phyloP scores from a whole-genome alignment of 176 grass and related monocot genomes.

The Cymbopogon citratus region DNA sequence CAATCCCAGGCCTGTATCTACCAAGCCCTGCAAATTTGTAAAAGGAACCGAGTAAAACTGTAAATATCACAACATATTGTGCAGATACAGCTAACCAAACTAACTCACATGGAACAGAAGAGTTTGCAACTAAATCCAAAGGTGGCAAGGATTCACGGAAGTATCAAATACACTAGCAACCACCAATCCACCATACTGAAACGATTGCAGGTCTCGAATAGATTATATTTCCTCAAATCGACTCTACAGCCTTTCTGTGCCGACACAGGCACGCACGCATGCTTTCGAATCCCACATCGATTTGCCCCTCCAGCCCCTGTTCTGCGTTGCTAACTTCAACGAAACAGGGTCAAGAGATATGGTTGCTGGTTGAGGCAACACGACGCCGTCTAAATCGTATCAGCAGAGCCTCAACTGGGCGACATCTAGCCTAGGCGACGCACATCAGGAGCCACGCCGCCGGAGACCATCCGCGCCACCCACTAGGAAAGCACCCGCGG shows the following conservation, averaged over 20 bases:
- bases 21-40: constrained; percentile 16
- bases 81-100: not conserved
- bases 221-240: not conserved
- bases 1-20: not conserved
- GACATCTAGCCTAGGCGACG: too few species aligned
- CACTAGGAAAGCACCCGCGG: too few species aligned
- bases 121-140: not conserved
- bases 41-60: not conserved
- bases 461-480: too few species aligned
- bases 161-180: not conserved
- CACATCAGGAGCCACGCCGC: too few species aligned
- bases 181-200: not conserved
- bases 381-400: too few species aligned
- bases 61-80: not conserved
- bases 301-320: not conserved
- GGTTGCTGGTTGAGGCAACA: too few species aligned
- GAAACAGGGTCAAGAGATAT: too few species aligned
- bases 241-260: not conserved
- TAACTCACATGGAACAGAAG: not conserved
- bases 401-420: too few species aligned
- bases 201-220: not conserved
- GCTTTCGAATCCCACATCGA: not conserved
- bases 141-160: not conserved
- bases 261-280: not conserved
- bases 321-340: not conserved